phyloP scores from a whole-genome alignment of 257 asterid species.

The Solanum paucissectum region DNA sequence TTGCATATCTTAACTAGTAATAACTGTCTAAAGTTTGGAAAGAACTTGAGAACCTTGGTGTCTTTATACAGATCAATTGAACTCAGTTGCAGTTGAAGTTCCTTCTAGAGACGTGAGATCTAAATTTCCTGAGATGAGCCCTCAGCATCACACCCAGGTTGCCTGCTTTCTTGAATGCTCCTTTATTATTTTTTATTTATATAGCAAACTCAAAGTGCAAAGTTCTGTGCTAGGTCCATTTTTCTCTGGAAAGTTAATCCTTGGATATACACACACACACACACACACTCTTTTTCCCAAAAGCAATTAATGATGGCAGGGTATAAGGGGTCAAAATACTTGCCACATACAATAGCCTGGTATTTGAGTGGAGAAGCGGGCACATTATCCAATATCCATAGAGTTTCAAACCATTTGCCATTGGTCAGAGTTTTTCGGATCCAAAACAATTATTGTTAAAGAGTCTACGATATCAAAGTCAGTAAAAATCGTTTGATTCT shows the following conservation, averaged over 20 bases:
- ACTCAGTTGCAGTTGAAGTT: constrained; percentile 17
- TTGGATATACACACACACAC: neutral
- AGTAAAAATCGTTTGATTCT: neutral
- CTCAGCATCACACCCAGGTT: constrained; percentile 42
- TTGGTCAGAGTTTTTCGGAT: neutral
- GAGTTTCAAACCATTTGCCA: neutral
- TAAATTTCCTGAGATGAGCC: constrained; percentile 9
- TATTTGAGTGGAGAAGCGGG: neutral
- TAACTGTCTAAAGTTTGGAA: neutral
- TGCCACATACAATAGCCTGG: neutral
- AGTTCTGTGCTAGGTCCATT: neutral
- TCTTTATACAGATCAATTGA: constrained; percentile 22
- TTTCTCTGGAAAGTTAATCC: neutral
- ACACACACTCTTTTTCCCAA: neutral
- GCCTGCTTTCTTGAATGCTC: constrained; percentile 9
- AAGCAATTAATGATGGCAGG: neutral
- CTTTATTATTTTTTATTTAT: constrained; percentile 2
- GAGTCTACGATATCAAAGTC: neutral
- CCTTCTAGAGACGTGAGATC: constrained; percentile 18
- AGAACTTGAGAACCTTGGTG: neutral
- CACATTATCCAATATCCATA: neutral
- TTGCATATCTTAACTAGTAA: neutral
- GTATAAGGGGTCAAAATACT: neutral
- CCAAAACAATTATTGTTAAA: neutral
- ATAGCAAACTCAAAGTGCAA: neutral